Conservation (phyloP, 2,329 filamentous ascomycete species). For the Huntiella bhutanensis region DNA sequence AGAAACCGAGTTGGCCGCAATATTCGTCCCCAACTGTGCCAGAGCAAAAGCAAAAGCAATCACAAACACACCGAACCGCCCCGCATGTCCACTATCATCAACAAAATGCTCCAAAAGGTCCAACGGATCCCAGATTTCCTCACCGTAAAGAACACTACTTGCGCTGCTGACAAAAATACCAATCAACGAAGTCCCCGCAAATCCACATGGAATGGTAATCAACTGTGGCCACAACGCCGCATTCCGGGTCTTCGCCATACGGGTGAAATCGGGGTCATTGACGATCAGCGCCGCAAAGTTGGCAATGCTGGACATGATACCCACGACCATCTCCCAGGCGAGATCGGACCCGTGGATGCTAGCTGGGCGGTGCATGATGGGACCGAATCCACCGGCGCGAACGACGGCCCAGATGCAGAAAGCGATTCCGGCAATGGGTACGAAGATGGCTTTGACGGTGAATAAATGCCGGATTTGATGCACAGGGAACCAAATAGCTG, state of each 20-base stretch:
- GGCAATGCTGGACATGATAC: slow-evolving; percentile 74
- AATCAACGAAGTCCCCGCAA: slow-evolving; percentile 68
- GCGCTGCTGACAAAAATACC: slow-evolving; percentile 62
- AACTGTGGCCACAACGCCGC: slow-evolving; percentile 71
- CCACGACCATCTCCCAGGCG: slow-evolving; percentile 66
- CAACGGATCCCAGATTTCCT: slow-evolving; percentile 57
- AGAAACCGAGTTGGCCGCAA: slow-evolving; percentile 70
- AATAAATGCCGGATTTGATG: slow-evolving; percentile 80
- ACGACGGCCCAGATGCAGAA: slow-evolving; percentile 80
- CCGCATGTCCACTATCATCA: slow-evolving; percentile 44
- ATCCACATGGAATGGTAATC: slow-evolving; percentile 50
- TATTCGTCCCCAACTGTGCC: slow-evolving; percentile 72
- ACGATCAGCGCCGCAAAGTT: slow-evolving; percentile 81
- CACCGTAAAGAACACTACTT: slow-evolving; percentile 45
- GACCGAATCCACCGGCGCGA: slow-evolving; percentile 64
- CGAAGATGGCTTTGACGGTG: slow-evolving; percentile 73
- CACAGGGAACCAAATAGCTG: slow-evolving; percentile 76
- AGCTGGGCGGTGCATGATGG: slow-evolving; percentile 54
- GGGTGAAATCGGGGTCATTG: slow-evolving; percentile 67
- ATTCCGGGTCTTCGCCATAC: slow-evolving; percentile 58
- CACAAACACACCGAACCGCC: slow-evolving; percentile 59
- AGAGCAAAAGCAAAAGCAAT: slow-evolving; percentile 54
- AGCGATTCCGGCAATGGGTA: slow-evolving; percentile 63
- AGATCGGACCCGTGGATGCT: slow-evolving; percentile 46
- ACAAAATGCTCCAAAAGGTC: slow-evolving; percentile 48